These are phyloP conservation scores for Gentiana straminea DNA, from an alignment of 257 asterid genomes.

Conservation along the genomic window DNA sequence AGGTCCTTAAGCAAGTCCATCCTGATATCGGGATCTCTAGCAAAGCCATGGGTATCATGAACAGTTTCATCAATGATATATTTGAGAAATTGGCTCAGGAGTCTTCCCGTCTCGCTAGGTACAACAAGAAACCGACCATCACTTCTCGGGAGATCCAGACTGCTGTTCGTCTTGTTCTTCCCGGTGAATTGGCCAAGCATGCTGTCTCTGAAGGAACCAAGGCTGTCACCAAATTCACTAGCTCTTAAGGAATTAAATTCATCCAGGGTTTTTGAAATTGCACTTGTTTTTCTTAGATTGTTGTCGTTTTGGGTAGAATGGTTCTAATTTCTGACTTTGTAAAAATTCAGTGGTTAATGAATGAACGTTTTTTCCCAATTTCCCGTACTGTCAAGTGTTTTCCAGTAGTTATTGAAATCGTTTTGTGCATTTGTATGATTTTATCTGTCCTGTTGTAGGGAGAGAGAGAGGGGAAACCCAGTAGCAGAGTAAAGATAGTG, in stretches of 20 bases:
- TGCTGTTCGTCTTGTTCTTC: constrained; percentile 55
- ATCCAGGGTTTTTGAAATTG: not conserved
- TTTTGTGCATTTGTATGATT: too few species aligned
- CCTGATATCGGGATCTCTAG: constrained; percentile 69
- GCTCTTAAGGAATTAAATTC: constrained; percentile 17
- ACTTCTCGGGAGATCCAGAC: constrained; percentile 70
- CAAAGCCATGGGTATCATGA: constrained; percentile 80
- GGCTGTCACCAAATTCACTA: constrained; percentile 73
- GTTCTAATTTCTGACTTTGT: not conserved
- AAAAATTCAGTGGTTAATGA: too few species aligned
- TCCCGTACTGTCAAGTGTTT: not conserved
- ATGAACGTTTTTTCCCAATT: too few species aligned
- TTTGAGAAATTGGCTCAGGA: constrained; percentile 64
- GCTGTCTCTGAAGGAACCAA: constrained; percentile 69
- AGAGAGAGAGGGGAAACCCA: too few species aligned
- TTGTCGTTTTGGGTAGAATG: not conserved
- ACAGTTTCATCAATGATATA: constrained; percentile 65
- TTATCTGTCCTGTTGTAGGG: too few species aligned
- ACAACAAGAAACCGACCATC: constrained; percentile 71
- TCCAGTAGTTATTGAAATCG: not conserved
- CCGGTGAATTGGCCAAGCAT: constrained; percentile 64
- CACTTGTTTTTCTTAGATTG: not conserved
- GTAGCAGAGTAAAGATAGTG: too few species aligned
- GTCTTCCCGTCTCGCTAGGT: constrained; percentile 39
- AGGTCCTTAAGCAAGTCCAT: constrained; percentile 66